Evolutionary conservation across 805 yeast genomes (phyloP), one percentile per base, ranked within the genome.

Genomic region (Candida easanensis): DNA sequence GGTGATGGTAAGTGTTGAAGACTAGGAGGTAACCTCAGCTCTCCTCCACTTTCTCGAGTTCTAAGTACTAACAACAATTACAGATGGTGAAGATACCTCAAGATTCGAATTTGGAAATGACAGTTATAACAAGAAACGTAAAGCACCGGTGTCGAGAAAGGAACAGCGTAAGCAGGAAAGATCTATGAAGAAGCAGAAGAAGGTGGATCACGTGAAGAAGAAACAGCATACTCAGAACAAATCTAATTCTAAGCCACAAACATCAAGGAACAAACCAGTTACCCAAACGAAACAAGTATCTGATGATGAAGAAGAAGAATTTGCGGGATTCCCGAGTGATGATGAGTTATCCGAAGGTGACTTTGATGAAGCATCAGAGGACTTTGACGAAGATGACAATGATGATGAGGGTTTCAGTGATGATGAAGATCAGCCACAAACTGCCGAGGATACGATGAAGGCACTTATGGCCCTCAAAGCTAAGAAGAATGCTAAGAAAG

Each of bases 381-480:
- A 26, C 23, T 61, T 56, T 17, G 64, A 60, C 30, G 63, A 61
- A 8, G 48, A 54, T 30, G 64, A 48, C 30, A n/a, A n/a, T n/a
- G 41, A 49, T 19, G 46, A 28, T n/a, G 64, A 58, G 30, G 63
- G 61, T 9, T 38, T 38, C 14, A 45, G 54, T 32, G 65, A 49
- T 31, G 45, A 43, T 9, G 53, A 54, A 7, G 35, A 42, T 15
- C 44, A 44, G 32, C 48, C 45, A 30, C 44, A 41, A 22, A 55
- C 64, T 18, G 74, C 66, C 36, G 73, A 70, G 37, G 69, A 67
- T 18, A 76, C 75, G 11, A 67, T 72, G 44, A 71, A 61, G 37
- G 69, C 56, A 66, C 71, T 42, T 63, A 71, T 52, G 66, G 68
- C 51, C 38, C 39, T 26, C 40, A 51, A 48, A 42, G 49, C 49